Evolutionary conservation across 805 yeast genomes (phyloP).

Genomic region (Candida morakotiae): DNA sequence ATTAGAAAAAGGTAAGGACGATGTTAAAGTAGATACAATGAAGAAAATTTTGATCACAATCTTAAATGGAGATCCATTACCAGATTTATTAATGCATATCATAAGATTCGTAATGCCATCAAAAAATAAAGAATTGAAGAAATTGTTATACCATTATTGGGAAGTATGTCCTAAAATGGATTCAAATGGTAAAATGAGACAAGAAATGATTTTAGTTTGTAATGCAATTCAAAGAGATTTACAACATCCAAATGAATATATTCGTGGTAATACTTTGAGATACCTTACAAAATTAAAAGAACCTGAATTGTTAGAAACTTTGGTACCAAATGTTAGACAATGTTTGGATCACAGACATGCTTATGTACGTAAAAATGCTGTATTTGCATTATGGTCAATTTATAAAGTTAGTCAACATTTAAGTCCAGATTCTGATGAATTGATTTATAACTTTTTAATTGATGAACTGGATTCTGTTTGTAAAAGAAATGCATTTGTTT

Average conservation of each 20-base stretch:
- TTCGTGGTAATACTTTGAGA: slow-evolving; percentile 92
- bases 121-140: slow-evolving; percentile 83
- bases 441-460: slow-evolving; percentile 65
- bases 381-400: slow-evolving; percentile 82
- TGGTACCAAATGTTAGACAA: slow-evolving; percentile 86
- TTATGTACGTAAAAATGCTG: slow-evolving; percentile 95
- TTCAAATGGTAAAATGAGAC: slow-evolving; percentile 84
- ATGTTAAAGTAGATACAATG: slow-evolving; percentile 85
- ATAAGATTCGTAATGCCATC: slow-evolving; percentile 98
- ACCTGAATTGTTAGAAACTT: slow-evolving; percentile 90
- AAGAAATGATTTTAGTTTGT: slow-evolving; percentile 97
- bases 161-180: slow-evolving; percentile 94
- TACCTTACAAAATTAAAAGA: slow-evolving; percentile 88
- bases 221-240: slow-evolving; percentile 96
- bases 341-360: slow-evolving; percentile 97
- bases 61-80: slow-evolving; percentile 90
- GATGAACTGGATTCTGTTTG: slow-evolving; percentile 92
- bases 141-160: slow-evolving; percentile 92
- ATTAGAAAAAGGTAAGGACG: slow-evolving; percentile 88
- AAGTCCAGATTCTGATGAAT: slow-evolving; percentile 92
- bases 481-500: slow-evolving; percentile 91
- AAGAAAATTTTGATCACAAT: slow-evolving; percentile 78
- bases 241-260: slow-evolving; percentile 96
- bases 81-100: slow-evolving; percentile 91
- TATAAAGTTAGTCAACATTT: slow-evolving; percentile 79